A percentile compares a stretch with the other conserved stretches of the same genome.
Conservation (phyloP, 1,284 basidiomycete species). For the Ustilago cynodontis region DNA sequence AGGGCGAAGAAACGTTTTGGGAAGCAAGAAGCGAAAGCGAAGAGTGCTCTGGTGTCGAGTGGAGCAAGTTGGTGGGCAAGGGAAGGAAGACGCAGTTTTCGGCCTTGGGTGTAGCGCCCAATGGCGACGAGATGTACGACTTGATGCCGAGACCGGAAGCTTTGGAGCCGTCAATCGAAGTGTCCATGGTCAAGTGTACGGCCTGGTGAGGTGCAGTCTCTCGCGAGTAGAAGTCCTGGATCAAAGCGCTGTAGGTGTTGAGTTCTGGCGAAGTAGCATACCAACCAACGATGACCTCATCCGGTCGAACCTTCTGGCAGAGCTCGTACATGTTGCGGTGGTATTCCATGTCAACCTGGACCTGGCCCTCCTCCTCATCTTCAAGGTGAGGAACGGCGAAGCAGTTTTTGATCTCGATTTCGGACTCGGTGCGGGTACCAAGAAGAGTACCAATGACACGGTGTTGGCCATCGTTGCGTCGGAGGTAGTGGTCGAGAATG, state of each 20-base stretch:
- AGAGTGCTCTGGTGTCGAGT: slow-evolving; percentile 70
- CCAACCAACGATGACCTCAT: slow-evolving; percentile 91
- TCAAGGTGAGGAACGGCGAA: slow-evolving; percentile 73
- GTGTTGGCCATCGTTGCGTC: slow-evolving; percentile 77
- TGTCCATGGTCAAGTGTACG: slow-evolving; percentile 92
- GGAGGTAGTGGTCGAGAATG: slow-evolving; percentile 96
- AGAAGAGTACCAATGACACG: slow-evolving; percentile 97
- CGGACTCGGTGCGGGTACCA: slow-evolving; percentile 80
- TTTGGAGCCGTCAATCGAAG: slow-evolving; percentile 74
- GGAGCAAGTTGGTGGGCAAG: slow-evolving; percentile 55
- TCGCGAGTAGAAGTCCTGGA: slow-evolving; percentile 97
- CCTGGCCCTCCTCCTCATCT: slow-evolving; percentile 78
- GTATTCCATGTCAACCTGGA: slow-evolving; percentile 91
- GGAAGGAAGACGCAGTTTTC: slow-evolving; percentile 69
- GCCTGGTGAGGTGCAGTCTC: slow-evolving; percentile 90
- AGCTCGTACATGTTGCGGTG: slow-evolving; percentile 93
- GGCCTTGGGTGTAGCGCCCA: slow-evolving; percentile 63
- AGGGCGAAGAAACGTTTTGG: slow-evolving; percentile 71
- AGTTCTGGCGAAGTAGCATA: slow-evolving; percentile 76
- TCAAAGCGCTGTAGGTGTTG: slow-evolving; percentile 95
- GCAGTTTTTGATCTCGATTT: slow-evolving; percentile 67
- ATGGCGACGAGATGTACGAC: slow-evolving; percentile 84
- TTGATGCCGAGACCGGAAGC: slow-evolving; percentile 75
- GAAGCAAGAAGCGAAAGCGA: slow-evolving; percentile 78
- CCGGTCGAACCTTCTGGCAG: slow-evolving; percentile 83